Base-by-base conservation (phyloP, 257 asterid species). In the Nicotiana paniculata region DNA sequence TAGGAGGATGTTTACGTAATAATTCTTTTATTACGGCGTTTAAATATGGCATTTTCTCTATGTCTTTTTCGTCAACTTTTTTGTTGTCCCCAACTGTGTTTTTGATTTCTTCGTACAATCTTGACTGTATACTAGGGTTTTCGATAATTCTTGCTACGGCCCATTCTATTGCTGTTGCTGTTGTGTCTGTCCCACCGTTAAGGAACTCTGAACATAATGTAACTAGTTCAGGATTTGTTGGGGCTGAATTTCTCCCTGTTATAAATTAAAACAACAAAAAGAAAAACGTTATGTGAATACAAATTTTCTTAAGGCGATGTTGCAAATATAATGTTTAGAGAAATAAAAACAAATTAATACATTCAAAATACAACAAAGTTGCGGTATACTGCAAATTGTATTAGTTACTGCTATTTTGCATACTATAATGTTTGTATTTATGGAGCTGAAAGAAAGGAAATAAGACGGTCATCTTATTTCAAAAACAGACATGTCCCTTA, bases 171-270 rank as follows among this genome's bases (percentile, higher is more conserved):
- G 97, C 96, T 9, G 98, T 93, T 43, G 89, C 99, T 1, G 98
- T 95, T 4, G 99, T 95, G 90, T 93, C 99, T 1, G 99, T 95
- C 13, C 99, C 99, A 15, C 99, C 99, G 78, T 93, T 95, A 12
- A 95, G 77, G 80, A 93, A 91, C 83, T 95, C 99, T 0, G 99
- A 95, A 39, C 93, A 89, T 2, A 95, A 91, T 8, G 98, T 92
- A 0, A 95, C 97, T 63, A 95, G 77, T 16, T 95, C 99, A 0
- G 90, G 79, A 63, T 90, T 81, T 0, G 95, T 82, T 1, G 98
- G 99, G 0, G 83, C 63, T 0, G 99, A 90, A 58, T 90, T 89
- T 39, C 98, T 68, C 3, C 97, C 80, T 75, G 64, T 74, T 46
- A 43, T 13, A 9, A 37, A 18, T 3, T 28, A 66, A 64, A 64